These are phyloP conservation scores for Ogataea paraovalis DNA, from an alignment of 805 yeast genomes.

Conservation along the genomic window DNA sequence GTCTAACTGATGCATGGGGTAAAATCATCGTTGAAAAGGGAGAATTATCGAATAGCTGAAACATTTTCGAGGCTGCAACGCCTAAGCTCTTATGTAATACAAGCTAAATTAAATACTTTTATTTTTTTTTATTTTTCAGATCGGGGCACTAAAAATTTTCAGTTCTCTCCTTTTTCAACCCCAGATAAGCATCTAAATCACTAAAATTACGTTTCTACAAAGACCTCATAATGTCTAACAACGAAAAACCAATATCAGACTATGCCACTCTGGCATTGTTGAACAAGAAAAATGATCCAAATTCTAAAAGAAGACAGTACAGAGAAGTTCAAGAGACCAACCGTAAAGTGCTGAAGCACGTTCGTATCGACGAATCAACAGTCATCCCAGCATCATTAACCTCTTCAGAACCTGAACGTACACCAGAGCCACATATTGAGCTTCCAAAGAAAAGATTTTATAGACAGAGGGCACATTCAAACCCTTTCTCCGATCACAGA, in stretches of 20 bases:
- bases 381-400: constrained; percentile 7
- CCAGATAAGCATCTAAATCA: too few relatives aligned
- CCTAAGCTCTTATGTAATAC: too few relatives aligned
- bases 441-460: constrained; percentile 84
- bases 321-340: constrained; percentile 43
- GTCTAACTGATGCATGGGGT: too few relatives aligned
- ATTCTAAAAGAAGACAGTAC: constrained; percentile 45
- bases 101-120: too few relatives aligned
- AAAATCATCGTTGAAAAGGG: too few relatives aligned
- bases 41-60: too few relatives aligned
- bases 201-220: too few relatives aligned
- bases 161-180: too few relatives aligned
- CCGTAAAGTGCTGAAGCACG: constrained; percentile 42
- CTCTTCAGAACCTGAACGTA: constrained; percentile 17
- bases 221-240: not conserved
- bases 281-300: constrained; percentile 4
- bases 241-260: not conserved
- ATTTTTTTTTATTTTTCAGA: too few relatives aligned
- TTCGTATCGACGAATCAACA: constrained; percentile 36
- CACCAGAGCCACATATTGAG: constrained; percentile 11
- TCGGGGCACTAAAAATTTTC: too few relatives aligned
- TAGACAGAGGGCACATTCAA: constrained; percentile 96
- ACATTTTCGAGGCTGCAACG: too few relatives aligned
- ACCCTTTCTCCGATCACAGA: constrained; percentile 94
- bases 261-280: not conserved